Percentiles rank a stretch among this genome's conserved stretches.
phyloP scores from a whole-genome alignment of 495 filamentous ascomycete species.

The Aspergillus sclerotioniger region DNA sequence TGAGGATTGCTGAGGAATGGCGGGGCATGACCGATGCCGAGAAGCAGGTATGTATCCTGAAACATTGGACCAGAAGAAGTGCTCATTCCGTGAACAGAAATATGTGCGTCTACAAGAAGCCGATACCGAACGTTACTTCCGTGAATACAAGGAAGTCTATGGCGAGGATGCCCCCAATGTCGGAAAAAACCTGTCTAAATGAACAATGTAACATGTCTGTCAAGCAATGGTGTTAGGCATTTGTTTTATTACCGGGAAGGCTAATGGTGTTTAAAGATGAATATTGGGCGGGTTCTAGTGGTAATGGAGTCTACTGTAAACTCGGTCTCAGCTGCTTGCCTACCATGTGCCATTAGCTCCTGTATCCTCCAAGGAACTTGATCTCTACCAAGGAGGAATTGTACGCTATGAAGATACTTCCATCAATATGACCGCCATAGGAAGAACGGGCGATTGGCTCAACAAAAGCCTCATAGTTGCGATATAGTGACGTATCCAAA shows the following conservation, averaged over 20 bases:
- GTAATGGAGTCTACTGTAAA: background rate
- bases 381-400: background rate
- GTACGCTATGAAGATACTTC: background rate
- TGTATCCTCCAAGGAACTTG: background rate
- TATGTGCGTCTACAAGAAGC: slow-evolving; percentile 19
- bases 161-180: slow-evolving; percentile 20
- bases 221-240: background rate
- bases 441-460: background rate
- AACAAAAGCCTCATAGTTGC: background rate
- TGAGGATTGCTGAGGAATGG: slow-evolving; percentile 53
- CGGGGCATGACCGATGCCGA: slow-evolving; percentile 44
- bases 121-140: slow-evolving; percentile 32
- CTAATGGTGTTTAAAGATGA: background rate
- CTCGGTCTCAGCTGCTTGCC: background rate
- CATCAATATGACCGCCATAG: background rate
- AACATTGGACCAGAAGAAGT: background rate
- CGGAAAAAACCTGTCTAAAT: slow-evolving; percentile 1
- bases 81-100: slow-evolving; percentile 19
- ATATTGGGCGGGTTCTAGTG: background rate
- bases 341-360: background rate
- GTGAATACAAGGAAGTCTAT: slow-evolving; percentile 36
- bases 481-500: background rate
- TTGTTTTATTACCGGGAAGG: background rate
- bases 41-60: slow-evolving; percentile 51
- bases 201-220: background rate